Conservation (phyloP, 1,284 basidiomycete species). For the Cryptococcus wingfieldii region DNA sequence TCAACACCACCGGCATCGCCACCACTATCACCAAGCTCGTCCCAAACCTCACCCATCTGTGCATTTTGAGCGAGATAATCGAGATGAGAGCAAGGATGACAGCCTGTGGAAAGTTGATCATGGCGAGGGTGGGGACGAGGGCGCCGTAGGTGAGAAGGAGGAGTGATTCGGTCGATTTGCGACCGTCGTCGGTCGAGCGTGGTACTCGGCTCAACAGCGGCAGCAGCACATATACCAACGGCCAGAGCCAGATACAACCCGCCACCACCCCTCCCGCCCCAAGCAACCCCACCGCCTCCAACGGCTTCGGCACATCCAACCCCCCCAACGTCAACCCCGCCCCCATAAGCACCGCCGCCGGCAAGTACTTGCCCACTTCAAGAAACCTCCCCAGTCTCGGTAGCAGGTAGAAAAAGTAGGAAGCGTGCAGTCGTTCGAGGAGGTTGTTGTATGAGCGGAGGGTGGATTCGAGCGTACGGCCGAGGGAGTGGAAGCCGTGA, state of each 20-base stretch:
- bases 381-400: conserved; percentile 71
- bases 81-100: conserved; percentile 62
- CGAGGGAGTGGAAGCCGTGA: conserved; percentile 90
- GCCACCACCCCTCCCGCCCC: conserved; percentile 16
- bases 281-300: conserved; percentile 51
- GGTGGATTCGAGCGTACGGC: conserved; percentile 79
- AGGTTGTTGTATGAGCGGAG: conserved; percentile 86
- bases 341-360: conserved; percentile 74
- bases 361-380: conserved; percentile 83
- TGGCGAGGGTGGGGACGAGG: conserved; percentile 73
- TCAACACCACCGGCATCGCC: conserved; percentile 3
- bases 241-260: conserved; percentile 16
- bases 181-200: conserved; percentile 57
- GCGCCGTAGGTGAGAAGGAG: conserved; percentile 63
- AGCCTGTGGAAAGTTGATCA: conserved; percentile 85
- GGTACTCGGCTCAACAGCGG: conserved; percentile 10
- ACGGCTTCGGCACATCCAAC: conserved; percentile 65
- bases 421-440: conserved; percentile 87
- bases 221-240: conserved; percentile 20
- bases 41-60: conserved; percentile 1
- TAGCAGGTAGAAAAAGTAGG: conserved; percentile 90
- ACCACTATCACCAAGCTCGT: conserved; percentile 3
- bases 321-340: conserved; percentile 77
- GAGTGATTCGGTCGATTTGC: conserved; percentile 20
- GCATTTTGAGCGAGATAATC: conserved; percentile 41